phyloP scores from a whole-genome alignment of 108 stramenopile species.

The Stephanodiscus minutulus region DNA sequence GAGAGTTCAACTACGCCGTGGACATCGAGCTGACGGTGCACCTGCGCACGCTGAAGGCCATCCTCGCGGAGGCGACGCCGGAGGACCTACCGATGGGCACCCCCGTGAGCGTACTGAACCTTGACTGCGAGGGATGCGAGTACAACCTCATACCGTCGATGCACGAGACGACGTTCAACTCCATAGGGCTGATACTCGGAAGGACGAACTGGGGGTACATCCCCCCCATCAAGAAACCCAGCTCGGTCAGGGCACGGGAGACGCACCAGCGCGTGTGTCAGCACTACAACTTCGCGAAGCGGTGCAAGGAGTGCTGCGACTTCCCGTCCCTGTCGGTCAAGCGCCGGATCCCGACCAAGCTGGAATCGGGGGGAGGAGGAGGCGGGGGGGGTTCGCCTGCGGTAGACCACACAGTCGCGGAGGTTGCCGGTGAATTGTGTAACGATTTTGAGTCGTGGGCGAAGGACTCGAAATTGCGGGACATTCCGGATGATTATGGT shows the following conservation, averaged over 20 bases:
- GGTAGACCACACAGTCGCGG: conserved; percentile 53
- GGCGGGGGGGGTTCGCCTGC: conserved; percentile 6
- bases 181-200: conserved; percentile 68
- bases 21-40: conserved; percentile 70
- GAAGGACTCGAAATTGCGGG: conserved; percentile 49
- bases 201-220: conserved; percentile 84
- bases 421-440: conserved; percentile 65
- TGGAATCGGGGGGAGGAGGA: conserved; percentile 30
- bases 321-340: conserved; percentile 63
- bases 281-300: conserved; percentile 76
- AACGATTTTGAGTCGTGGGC: conserved; percentile 70
- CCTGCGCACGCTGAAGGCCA: conserved; percentile 58
- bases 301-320: conserved; percentile 77
- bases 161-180: conserved; percentile 65
- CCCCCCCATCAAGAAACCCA: conserved; percentile 62
- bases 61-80: conserved; percentile 71
- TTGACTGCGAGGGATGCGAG: conserved; percentile 83
- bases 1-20: conserved; percentile 38
- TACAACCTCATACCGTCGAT: conserved; percentile 78
- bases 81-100: conserved; percentile 52
- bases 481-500: conserved; percentile 70
- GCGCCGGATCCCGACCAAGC: conserved; percentile 25
- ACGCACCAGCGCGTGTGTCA: conserved; percentile 76
- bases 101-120: conserved; percentile 72
- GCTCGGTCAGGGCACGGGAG: conserved; percentile 49